A percentile compares a stretch with the other conserved stretches of the same genome.
Conservation (phyloP, 208 protist species). For the Acanthamoeba royreba region DNA sequence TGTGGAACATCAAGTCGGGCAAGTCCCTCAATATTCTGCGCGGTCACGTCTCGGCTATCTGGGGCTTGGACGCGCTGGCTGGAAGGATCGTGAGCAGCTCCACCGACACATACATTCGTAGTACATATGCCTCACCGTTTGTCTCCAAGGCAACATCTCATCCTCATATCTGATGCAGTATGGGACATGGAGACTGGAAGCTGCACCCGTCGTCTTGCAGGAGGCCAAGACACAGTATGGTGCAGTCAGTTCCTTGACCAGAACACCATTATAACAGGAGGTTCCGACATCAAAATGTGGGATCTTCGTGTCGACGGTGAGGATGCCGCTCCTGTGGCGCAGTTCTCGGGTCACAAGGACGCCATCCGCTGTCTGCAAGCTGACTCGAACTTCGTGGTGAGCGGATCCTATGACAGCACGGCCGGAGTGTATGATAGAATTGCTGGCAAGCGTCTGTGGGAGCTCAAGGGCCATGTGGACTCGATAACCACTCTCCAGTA, state of each 20-base stretch:
- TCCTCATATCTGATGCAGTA: neutral
- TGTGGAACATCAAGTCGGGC: slow-evolving; percentile 24
- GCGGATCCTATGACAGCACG: slow-evolving; percentile 37
- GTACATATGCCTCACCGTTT: neutral
- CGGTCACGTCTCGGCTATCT: slow-evolving; percentile 35
- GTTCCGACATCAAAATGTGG: slow-evolving; percentile 39
- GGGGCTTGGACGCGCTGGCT: neutral
- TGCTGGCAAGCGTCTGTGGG: neutral
- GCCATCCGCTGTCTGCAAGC: slow-evolving; percentile 45
- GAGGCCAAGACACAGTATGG: slow-evolving; percentile 38
- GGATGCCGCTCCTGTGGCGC: neutral
- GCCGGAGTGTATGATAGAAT: neutral
- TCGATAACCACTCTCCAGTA: slow-evolving; percentile 48
- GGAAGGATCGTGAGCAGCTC: neutral
- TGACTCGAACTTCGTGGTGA: neutral
- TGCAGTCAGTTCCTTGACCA: slow-evolving; percentile 39
- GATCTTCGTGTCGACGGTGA: neutral
- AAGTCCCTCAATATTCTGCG: neutral
- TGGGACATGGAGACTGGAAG: slow-evolving; percentile 42
- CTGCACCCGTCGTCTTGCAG: neutral
- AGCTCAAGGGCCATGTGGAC: slow-evolving; percentile 25
- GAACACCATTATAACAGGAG: slow-evolving; percentile 4
- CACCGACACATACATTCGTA: slow-evolving; percentile 27
- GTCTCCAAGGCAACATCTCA: neutral
- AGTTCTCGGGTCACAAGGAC: slow-evolving; percentile 33